Evolutionary conservation across 1,284 basidiomycete genomes (phyloP), one percentile per base, ranked within the genome.

Genomic region (Marasmius fiardii): DNA sequence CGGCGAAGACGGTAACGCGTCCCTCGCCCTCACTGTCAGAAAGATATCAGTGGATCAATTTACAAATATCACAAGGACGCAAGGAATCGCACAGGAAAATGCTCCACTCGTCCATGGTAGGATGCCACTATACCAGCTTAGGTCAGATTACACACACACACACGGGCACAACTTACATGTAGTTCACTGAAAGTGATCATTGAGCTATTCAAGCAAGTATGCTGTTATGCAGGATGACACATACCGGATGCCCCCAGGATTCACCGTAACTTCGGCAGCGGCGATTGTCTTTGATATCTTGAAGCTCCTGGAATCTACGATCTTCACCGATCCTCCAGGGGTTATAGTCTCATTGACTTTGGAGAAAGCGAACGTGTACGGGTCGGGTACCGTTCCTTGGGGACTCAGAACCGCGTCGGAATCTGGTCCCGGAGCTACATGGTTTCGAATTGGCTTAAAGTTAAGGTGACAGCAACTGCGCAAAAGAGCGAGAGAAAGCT

Each of bases 111-210:
- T 82, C 80, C 65, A 85, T 75, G 41, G 83, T 88, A 7, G 86
- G 86, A 66, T 89, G 88, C 86, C 87, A 90, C 81, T 89, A 65
- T 8, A n/a, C 63, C 60, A 24, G n/a, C n/a, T n/a, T n/a, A 37
- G 39, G 44, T 24, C 12, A 21, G 16, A 51, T 54, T 20, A 48
- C 23, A 35, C 39, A 6, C 11, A 2, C 20, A 28, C 14, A 5
- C 24, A 35, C 23, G 51, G 55, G 31, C 52, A n/a, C 18, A n/a
- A 35, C 69, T 67, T 64, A 75, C 72, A 62, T 74, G 71, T 56
- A 74, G 70, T 62, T 82, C 80, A 43, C 80, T 80, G n/a, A 52
- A 43, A 39, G 47, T 28, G n/a, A 23, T 11, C 37, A 8, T 51
- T 8, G 23, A 55, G 51, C 54, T 35, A 43, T 14, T 28, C 47